Evolutionary conservation across 108 stramenopile genomes (phyloP), one percentile per base, ranked within the genome.

Genomic region (Epipyxis sp.): DNA sequence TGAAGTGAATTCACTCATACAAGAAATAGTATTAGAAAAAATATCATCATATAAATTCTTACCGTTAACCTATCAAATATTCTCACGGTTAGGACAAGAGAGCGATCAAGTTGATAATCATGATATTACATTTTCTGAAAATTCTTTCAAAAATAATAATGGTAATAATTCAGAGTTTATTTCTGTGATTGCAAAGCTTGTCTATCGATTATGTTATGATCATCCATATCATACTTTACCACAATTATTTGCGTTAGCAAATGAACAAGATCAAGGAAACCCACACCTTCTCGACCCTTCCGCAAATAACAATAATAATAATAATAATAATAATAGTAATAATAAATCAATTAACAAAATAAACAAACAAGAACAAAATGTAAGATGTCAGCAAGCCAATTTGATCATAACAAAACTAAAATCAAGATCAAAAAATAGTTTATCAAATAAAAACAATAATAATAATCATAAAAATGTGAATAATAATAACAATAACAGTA

Each of bases 221-320:
- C 92, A 93, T 69, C 95, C 95, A 27, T 92, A 92, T 62, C 91
- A 94, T 79, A 90, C 91, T 35, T 77, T 95, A 44, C 80, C 88
- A 10, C 91, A 92, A 62, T 74, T 95, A 27, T 62, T 94, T 29
- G 87, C 93, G 6, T 81, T 94, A 1, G 76, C 87, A 1, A 91
- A 94, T 69, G 92, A 92, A 37, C n/a, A n/a, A n/a, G n/a, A n/a
- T n/a, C n/a, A n/a, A n/a, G n/a, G n/a, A n/a, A n/a, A n/a, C n/a
- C n/a, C n/a, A n/a, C n/a, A n/a, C n/a, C n/a, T n/a, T n/a, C n/a
- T n/a, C n/a, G n/a, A n/a, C n/a, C n/a, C n/a, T n/a, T n/a, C n/a
- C n/a, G n/a, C n/a, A n/a, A n/a, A n/a, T n/a, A n/a, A n/a, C n/a
- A n/a, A n/a, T n/a, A n/a, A n/a, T n/a, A n/a, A n/a, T n/a, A 88